Conservation (phyloP, 805 yeast species). For the Spathaspora sp. region DNA sequence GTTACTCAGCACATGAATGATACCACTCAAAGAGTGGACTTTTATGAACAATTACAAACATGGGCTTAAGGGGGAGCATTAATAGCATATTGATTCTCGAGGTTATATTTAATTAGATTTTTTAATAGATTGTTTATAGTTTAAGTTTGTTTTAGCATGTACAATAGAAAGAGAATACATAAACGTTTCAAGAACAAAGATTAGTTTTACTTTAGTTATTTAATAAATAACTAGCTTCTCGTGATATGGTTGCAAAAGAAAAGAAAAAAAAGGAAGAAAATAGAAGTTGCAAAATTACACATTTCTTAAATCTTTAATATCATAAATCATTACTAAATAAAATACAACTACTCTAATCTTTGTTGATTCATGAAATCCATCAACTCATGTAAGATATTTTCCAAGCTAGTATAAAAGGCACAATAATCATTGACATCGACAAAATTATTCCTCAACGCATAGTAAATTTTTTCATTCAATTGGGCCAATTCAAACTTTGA, state of each 20-base stretch:
- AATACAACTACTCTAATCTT: neutral
- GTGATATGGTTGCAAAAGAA: neutral
- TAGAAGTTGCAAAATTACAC: neutral
- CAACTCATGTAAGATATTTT: constrained; percentile 35
- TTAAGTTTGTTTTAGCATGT: neutral
- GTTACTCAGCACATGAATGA: constrained; percentile 40
- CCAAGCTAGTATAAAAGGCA: constrained; percentile 40
- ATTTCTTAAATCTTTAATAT: neutral
- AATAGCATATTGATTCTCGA: neutral
- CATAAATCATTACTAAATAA: neutral
- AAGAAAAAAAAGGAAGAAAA: neutral
- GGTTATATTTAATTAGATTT: neutral
- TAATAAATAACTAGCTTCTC: too few relatives aligned
- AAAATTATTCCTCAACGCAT: constrained; percentile 39
- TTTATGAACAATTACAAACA: constrained; percentile 69
- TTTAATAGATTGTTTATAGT: neutral
- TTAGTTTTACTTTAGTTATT: too few relatives aligned
- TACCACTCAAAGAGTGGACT: constrained; percentile 54
- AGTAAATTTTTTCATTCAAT: constrained; percentile 35
- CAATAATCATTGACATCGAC: constrained; percentile 44
- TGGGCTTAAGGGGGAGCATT: constrained; percentile 52
- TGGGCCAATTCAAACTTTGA: constrained; percentile 25
- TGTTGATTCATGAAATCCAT: constrained; percentile 27
- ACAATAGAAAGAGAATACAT: neutral
- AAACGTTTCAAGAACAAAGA: neutral